A percentile compares a stretch with the other conserved stretches of the same genome.
Evolutionary conservation across 2,329 filamentous ascomycete genomes (phyloP).

Genomic region (Calonectria hawksworthii): DNA sequence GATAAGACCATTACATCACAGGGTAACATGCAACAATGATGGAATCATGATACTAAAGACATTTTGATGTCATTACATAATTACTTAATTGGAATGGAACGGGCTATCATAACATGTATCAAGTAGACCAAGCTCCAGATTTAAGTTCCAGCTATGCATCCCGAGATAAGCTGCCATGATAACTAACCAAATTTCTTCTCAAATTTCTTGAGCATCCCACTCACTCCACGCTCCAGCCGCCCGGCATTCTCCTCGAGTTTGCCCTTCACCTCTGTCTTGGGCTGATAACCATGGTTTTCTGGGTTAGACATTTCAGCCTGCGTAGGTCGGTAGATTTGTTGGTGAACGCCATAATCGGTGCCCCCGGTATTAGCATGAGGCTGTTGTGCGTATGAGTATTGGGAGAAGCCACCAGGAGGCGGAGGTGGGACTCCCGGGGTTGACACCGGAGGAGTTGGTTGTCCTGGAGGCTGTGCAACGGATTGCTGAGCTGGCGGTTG

Average conservation of each 20-base stretch:
- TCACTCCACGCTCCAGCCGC: slow-evolving; percentile 77
- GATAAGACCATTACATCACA: background rate
- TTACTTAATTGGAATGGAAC: slow-evolving; percentile 12
- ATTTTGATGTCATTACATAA: slow-evolving; percentile 14
- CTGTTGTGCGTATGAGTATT: slow-evolving; percentile 62
- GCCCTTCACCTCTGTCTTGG: slow-evolving; percentile 61
- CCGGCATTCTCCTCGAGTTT: slow-evolving; percentile 76
- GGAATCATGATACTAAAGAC: background rate
- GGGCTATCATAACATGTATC: background rate
- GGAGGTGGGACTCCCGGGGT: slow-evolving; percentile 56
- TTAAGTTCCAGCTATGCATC: background rate
- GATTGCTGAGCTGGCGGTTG: slow-evolving; percentile 47
- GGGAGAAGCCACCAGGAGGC: slow-evolving; percentile 69
- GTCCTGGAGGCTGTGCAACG: slow-evolving; percentile 42
- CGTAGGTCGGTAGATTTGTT: slow-evolving; percentile 78
- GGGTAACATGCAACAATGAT: background rate
- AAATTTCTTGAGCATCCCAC: slow-evolving; percentile 81
- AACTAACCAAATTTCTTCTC: slow-evolving; percentile 78
- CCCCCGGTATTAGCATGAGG: slow-evolving; percentile 39
- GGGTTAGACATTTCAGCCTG: slow-evolving; percentile 68
- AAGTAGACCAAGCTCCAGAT: slow-evolving; percentile 3
- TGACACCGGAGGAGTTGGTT: slow-evolving; percentile 50
- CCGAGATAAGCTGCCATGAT: background rate
- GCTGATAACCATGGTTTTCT: slow-evolving; percentile 52
- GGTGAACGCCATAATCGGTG: slow-evolving; percentile 72